phyloP scores from a whole-genome alignment of 352 stramenopile genomes.

The Halophytophthora batemanensis region DNA sequence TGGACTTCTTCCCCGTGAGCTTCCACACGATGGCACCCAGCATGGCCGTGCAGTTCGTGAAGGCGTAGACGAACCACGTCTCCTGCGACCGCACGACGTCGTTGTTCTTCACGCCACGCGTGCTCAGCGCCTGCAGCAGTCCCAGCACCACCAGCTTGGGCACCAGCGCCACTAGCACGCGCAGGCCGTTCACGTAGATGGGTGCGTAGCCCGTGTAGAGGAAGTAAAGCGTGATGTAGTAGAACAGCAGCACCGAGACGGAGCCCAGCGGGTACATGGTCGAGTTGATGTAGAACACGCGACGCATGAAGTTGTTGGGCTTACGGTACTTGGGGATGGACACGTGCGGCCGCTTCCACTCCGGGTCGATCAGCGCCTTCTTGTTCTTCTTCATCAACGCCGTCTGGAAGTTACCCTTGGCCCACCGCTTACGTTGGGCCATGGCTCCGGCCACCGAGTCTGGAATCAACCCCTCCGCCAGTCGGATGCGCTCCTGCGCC shows the following conservation, averaged over 20 bases:
- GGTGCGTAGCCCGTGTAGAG: constrained; percentile 81
- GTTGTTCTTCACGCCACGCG: constrained; percentile 74
- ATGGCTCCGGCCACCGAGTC: constrained; percentile 77
- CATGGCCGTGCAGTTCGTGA: constrained; percentile 78
- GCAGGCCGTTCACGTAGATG: constrained; percentile 75
- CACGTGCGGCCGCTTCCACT: constrained; percentile 77
- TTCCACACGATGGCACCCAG: constrained; percentile 80
- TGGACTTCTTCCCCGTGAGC: constrained; percentile 67
- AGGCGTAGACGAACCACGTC: constrained; percentile 79
- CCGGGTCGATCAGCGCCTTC: constrained; percentile 59
- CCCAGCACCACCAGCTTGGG: constrained; percentile 78
- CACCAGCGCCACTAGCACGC: constrained; percentile 60
- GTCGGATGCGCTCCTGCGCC: constrained; percentile 62
- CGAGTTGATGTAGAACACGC: constrained; percentile 83
- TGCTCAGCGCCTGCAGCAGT: constrained; percentile 69
- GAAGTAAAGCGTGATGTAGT: constrained; percentile 87
- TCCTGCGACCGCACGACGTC: constrained; percentile 81
- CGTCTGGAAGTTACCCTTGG: constrained; percentile 86
- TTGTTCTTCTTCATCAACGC: constrained; percentile 83
- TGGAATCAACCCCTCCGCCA: constrained; percentile 75
- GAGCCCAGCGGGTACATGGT: constrained; percentile 80
- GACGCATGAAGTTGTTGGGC: constrained; percentile 78
- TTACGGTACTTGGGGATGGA: constrained; percentile 79
- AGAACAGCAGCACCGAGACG: constrained; percentile 73
- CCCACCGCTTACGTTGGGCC: constrained; percentile 78